These are phyloP conservation scores for Kernera saxatilis DNA, from an alignment of 345 rosid genomes.

Conservation along the genomic window DNA sequence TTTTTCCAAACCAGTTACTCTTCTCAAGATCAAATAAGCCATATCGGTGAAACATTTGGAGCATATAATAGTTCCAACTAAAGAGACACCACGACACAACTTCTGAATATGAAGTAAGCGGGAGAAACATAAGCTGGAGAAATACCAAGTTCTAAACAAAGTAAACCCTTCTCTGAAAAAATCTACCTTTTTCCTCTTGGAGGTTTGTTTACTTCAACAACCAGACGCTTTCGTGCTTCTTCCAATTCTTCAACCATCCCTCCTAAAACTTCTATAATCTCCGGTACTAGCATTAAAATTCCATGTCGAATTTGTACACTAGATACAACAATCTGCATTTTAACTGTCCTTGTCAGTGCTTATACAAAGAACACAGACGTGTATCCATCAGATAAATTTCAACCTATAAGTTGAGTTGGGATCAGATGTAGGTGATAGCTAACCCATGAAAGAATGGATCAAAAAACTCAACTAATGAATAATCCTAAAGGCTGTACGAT, in stretches of 20 bases:
- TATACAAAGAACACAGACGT: background rate
- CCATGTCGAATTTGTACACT: constrained; percentile 75
- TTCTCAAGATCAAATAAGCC: background rate
- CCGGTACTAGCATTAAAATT: constrained; percentile 84
- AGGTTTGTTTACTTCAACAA: constrained; percentile 80
- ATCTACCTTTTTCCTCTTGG: constrained; percentile 91
- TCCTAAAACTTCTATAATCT: constrained; percentile 72
- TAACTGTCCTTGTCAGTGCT: background rate
- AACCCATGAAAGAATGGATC: background rate
- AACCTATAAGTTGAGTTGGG: background rate
- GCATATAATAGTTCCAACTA: background rate
- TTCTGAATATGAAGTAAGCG: background rate
- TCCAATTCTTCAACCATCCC: constrained; percentile 81
- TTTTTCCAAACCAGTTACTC: background rate
- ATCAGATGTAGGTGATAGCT: background rate
- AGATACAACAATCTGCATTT: constrained; percentile 62
- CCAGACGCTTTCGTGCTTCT: constrained; percentile 63
- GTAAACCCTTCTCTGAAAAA: background rate
- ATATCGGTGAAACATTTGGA: background rate
- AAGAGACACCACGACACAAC: constrained; percentile 4
- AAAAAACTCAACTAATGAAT: background rate
- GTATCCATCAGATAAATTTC: background rate
- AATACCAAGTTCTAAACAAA: background rate
- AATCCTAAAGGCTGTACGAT: background rate
- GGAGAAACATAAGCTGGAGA: background rate